Conservation (phyloP, 768 basidiomycete species). For the Boletus pseudo-olivaceus region DNA sequence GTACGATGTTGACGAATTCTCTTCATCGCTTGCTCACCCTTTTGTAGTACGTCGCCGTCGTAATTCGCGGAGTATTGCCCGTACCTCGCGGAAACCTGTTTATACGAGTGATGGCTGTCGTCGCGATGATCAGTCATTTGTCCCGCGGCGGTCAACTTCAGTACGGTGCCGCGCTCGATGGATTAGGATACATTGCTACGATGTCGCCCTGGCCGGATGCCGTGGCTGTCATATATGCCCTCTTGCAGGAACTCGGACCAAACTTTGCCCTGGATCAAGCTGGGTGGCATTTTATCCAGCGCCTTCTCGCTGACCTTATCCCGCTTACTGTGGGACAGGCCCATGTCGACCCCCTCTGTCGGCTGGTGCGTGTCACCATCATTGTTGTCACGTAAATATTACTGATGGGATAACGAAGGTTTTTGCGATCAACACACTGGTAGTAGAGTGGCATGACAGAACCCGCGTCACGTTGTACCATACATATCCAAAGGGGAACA, state of each 20-base stretch:
- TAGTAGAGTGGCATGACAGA: constrained; percentile 5
- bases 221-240: constrained; percentile 9
- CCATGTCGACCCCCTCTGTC: constrained; percentile 12
- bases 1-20: constrained; percentile 2
- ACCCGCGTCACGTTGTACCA: constrained; percentile 5
- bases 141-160: constrained; percentile 12
- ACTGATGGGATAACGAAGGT: constrained; percentile 11
- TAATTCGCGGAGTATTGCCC: neutral
- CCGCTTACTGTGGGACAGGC: constrained; percentile 1
- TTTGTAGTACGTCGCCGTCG: constrained; percentile 8
- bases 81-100: constrained; percentile 9
- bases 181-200: constrained; percentile 8
- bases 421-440: constrained; percentile 8
- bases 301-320: constrained; percentile 7
- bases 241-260: constrained; percentile 18
- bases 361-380: constrained; percentile 11
- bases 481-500: neutral
- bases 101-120: constrained; percentile 11
- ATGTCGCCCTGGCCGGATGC: constrained; percentile 20
- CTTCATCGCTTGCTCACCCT: neutral
- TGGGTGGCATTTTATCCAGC: constrained; percentile 13
- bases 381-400: neutral
- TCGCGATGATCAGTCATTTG: constrained; percentile 14
- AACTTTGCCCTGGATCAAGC: constrained; percentile 7
- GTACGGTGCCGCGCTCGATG: constrained; percentile 1